Evolutionary conservation across 169 alveolate genomes (phyloP).

Genomic region (Toxoplasma gondii): DNA sequence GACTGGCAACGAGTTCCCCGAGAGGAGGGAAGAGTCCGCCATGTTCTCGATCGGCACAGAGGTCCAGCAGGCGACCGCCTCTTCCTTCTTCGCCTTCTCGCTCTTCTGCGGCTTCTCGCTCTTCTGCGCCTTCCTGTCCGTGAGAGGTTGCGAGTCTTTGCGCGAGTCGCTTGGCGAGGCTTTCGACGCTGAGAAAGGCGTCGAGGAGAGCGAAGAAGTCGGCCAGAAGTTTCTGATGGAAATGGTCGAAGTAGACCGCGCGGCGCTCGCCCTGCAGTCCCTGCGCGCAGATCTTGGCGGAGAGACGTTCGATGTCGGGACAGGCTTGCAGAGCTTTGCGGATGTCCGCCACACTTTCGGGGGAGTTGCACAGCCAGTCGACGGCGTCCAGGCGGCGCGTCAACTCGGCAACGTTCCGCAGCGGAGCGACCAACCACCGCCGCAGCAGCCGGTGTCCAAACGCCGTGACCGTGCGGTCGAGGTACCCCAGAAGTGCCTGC

Average conservation of each 20-base stretch:
- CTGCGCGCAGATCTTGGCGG: constrained; percentile 82
- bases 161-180: not conserved
- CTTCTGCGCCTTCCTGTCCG: not conserved
- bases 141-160: not conserved
- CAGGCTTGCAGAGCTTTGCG: not conserved
- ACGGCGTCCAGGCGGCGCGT: constrained; percentile 92
- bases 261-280: constrained; percentile 85
- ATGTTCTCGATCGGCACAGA: not conserved
- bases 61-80: not conserved
- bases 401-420: constrained; percentile 82
- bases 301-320: constrained; percentile 86
- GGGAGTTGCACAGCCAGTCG: constrained; percentile 80
- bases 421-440: constrained; percentile 95
- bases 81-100: not conserved
- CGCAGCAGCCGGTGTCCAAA: constrained; percentile 92
- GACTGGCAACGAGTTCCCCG: not conserved
- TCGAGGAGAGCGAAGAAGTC: constrained; percentile 47
- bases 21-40: constrained; percentile 3
- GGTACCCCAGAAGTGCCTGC: constrained; percentile 82
- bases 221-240: constrained; percentile 44
- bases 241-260: constrained; percentile 81
- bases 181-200: constrained; percentile 30
- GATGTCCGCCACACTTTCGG: constrained; percentile 69
- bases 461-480: constrained; percentile 92
- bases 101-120: not conserved